Percentiles rank a stretch among this genome's conserved stretches.
These are phyloP conservation scores for Magnaporthiopsis rhizophila DNA, from an alignment of 2,329 filamentous ascomycete species.

Conservation along the genomic window DNA sequence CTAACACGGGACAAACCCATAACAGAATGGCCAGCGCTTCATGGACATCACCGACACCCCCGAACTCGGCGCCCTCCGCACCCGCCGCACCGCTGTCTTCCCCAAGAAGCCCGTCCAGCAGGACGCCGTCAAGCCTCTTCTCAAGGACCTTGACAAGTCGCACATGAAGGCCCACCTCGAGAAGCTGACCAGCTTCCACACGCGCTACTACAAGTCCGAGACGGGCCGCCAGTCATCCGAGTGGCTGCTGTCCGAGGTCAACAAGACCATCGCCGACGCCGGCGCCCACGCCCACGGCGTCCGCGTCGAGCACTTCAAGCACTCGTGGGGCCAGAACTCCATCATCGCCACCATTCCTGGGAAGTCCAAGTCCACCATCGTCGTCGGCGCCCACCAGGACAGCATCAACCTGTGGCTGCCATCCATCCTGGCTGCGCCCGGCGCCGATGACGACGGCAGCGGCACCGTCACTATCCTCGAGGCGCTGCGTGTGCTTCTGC, in stretches of 20 bases:
- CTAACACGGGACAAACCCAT: neutral
- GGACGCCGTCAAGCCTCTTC: slow-evolving; percentile 57
- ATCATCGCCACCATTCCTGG: slow-evolving; percentile 91
- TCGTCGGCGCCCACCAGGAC: slow-evolving; percentile 90
- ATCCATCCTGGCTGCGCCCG: slow-evolving; percentile 73
- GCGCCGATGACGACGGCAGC: slow-evolving; percentile 92
- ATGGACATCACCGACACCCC: slow-evolving; percentile 84
- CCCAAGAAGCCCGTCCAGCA: slow-evolving; percentile 39
- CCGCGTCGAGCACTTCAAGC: slow-evolving; percentile 64
- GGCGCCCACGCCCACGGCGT: slow-evolving; percentile 62
- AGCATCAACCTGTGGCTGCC: slow-evolving; percentile 91
- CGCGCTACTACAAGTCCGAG: slow-evolving; percentile 69
- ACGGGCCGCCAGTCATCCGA: slow-evolving; percentile 77
- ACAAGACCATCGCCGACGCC: slow-evolving; percentile 60
- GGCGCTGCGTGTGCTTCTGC: slow-evolving; percentile 72
- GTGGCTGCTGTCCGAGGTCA: slow-evolving; percentile 75
- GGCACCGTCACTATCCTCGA: slow-evolving; percentile 93
- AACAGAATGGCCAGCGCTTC: slow-evolving; percentile 73
- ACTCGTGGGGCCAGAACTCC: slow-evolving; percentile 82
- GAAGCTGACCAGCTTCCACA: slow-evolving; percentile 71
- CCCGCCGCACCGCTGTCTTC: slow-evolving; percentile 24
- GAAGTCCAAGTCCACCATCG: slow-evolving; percentile 71
- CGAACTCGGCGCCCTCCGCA: slow-evolving; percentile 45
- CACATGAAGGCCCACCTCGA: slow-evolving; percentile 74
- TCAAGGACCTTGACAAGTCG: slow-evolving; percentile 61